Conservation (phyloP, 768 basidiomycete genomes). For the Trametes punicea region DNA sequence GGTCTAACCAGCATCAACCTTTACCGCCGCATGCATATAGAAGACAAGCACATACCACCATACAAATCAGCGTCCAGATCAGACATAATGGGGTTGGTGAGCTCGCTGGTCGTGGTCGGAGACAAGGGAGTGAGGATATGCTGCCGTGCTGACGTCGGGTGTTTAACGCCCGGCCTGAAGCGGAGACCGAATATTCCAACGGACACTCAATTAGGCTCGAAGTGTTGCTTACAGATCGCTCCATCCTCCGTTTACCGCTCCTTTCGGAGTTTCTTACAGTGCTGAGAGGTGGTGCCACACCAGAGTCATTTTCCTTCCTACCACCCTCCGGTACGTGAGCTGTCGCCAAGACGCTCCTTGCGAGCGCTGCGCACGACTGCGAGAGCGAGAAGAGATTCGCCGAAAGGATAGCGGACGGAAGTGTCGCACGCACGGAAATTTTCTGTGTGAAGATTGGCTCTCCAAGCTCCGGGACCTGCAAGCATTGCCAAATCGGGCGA, state of each 20-base stretch:
- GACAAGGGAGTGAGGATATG: slow-evolving; percentile 6
- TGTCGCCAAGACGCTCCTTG: background rate
- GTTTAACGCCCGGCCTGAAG: background rate
- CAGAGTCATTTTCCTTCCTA: slow-evolving; percentile 1
- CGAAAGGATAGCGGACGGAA: background rate
- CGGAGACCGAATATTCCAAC: background rate
- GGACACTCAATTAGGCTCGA: background rate
- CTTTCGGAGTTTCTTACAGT: slow-evolving; percentile 11
- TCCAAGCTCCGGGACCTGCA: background rate
- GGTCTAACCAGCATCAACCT: slow-evolving; percentile 41
- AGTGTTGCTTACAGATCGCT: background rate
- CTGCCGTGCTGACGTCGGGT: slow-evolving; percentile 7
- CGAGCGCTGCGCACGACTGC: background rate
- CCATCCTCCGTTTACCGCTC: background rate
- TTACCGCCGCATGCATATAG: background rate
- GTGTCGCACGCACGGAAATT: background rate
- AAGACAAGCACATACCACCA: slow-evolving; percentile 54
- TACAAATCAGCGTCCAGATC: slow-evolving; percentile 90
- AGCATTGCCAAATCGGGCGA: slow-evolving; percentile 5
- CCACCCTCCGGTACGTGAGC: background rate
- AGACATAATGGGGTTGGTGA: slow-evolving; percentile 47
- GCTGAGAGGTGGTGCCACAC: background rate
- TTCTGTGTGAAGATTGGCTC: slow-evolving; percentile 2
- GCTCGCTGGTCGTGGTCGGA: slow-evolving; percentile 35
- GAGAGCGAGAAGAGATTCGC: background rate